Conservation (phyloP, 345 rosid genomes). For the Murraya paniculata region DNA sequence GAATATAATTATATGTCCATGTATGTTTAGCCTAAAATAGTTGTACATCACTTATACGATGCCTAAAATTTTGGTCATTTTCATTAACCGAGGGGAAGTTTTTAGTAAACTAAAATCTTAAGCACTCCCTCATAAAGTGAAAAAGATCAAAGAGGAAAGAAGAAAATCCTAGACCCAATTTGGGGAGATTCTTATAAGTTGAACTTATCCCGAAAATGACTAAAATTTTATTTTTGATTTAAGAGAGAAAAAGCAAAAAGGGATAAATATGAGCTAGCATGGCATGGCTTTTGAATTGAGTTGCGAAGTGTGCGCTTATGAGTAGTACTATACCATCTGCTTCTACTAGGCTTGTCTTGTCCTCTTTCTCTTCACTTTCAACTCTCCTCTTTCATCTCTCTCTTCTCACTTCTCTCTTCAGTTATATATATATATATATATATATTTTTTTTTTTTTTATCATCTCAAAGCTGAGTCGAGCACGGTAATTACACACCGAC, state of each 20-base stretch:
- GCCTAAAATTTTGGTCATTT: not conserved
- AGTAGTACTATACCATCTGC: not conserved
- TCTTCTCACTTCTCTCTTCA: conserved; percentile 2
- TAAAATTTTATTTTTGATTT: not conserved
- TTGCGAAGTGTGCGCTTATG: not conserved
- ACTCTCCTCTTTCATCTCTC: conserved; percentile 10
- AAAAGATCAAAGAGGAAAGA: not conserved
- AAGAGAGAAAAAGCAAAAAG: not conserved
- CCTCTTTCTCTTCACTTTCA: conserved; percentile 31
- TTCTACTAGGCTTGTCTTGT: conserved; percentile 34
- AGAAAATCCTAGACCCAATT: not conserved
- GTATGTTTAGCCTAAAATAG: not conserved
- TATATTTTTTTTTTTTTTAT: conserved; percentile 1
- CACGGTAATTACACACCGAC: conserved; percentile 8
- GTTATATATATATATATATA: conserved; percentile 23
- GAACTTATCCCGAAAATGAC: not conserved
- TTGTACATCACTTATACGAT: not conserved
- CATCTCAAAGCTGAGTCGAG: not conserved
- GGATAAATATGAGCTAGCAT: conserved; percentile 30
- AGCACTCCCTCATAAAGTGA: not conserved
- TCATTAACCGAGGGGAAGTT: not conserved
- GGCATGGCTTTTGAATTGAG: conserved; percentile 31
- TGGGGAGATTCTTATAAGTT: not conserved
- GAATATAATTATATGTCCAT: no score
- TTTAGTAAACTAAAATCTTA: not conserved